These are phyloP conservation scores for Aspergillus pseudoviridinutans DNA, from an alignment of 2,329 filamentous ascomycete genomes.

Conservation along the genomic window DNA sequence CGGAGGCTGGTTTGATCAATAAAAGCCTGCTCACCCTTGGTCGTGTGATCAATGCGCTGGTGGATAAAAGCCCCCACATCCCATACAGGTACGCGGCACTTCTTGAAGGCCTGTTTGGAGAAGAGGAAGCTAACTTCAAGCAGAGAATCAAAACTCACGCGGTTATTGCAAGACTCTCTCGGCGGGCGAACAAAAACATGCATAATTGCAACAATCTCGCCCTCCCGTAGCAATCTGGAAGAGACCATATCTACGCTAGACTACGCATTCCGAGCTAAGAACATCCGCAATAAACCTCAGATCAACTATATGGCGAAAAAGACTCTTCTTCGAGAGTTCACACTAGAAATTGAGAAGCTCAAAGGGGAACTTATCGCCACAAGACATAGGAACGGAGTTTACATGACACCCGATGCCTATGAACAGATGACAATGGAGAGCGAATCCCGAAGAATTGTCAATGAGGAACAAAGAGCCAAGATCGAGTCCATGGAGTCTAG, in stretches of 20 bases:
- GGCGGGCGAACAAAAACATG: conserved; percentile 96
- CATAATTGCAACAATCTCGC: conserved; percentile 95
- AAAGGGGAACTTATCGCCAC: conserved; percentile 93
- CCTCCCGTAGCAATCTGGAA: conserved; percentile 90
- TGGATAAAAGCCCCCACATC: conserved; percentile 85
- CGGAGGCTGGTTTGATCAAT: conserved; percentile 95
- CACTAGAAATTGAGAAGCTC: conserved; percentile 85
- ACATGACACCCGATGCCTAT: conserved; percentile 81
- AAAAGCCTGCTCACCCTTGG: conserved; percentile 94
- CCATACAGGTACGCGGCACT: conserved; percentile 53
- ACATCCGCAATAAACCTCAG: conserved; percentile 97
- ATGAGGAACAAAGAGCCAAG: conserved; percentile 86
- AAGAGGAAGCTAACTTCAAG: conserved; percentile 34
- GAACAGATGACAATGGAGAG: conserved; percentile 89
- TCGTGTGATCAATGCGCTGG: conserved; percentile 93
- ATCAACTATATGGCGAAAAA: conserved; percentile 94
- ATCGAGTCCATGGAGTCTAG: conserved; percentile 90
- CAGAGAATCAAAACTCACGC: conserved; percentile 91
- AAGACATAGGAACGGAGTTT: conserved; percentile 89
- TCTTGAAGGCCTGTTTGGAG: background rate
- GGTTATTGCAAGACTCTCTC: conserved; percentile 91
- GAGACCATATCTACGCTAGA: conserved; percentile 98
- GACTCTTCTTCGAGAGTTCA: conserved; percentile 84
- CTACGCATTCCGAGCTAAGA: conserved; percentile 96
- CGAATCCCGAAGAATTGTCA: conserved; percentile 85